A percentile compares a stretch with the other conserved stretches of the same genome.
phyloP scores from a whole-genome alignment of 2,329 filamentous ascomycete species.

The Grosmannia huntii region DNA sequence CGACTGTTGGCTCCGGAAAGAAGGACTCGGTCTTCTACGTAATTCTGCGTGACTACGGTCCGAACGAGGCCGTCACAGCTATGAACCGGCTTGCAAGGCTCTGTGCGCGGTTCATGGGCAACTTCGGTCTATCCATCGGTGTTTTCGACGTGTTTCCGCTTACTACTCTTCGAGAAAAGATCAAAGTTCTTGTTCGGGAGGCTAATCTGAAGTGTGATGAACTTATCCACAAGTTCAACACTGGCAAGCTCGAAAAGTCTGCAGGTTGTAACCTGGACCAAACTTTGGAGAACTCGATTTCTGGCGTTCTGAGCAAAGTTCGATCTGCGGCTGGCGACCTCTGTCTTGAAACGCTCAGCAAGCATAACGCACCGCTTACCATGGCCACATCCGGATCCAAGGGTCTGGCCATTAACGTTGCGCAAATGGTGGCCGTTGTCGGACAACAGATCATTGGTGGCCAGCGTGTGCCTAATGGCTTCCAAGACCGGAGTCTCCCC shows the following conservation, averaged over 20 bases:
- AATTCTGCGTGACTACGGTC: constrained; percentile 87
- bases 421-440: constrained; percentile 95
- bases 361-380: constrained; percentile 82
- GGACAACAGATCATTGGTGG: constrained; percentile 97
- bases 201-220: constrained; percentile 74
- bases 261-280: constrained; percentile 84
- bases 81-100: constrained; percentile 93
- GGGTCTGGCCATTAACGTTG: constrained; percentile 94
- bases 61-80: constrained; percentile 71
- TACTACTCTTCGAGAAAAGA: constrained; percentile 53
- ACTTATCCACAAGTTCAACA: constrained; percentile 70
- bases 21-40: constrained; percentile 98
- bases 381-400: constrained; percentile 98
- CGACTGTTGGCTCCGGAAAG: constrained; percentile 91
- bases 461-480: constrained; percentile 84
- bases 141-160: constrained; percentile 90
- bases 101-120: constrained; percentile 76
- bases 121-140: constrained; percentile 90
- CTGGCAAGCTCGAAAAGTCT: constrained; percentile 70
- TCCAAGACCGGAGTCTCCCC: constrained; percentile 86
- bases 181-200: constrained; percentile 59
- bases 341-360: constrained; percentile 81
- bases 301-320: constrained; percentile 82
- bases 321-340: constrained; percentile 82
- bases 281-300: constrained; percentile 82